Percentiles rank a stretch among this genome's conserved stretches.
phyloP scores from a whole-genome alignment of 768 basidiomycete species.

The Trametes gibbosa region DNA sequence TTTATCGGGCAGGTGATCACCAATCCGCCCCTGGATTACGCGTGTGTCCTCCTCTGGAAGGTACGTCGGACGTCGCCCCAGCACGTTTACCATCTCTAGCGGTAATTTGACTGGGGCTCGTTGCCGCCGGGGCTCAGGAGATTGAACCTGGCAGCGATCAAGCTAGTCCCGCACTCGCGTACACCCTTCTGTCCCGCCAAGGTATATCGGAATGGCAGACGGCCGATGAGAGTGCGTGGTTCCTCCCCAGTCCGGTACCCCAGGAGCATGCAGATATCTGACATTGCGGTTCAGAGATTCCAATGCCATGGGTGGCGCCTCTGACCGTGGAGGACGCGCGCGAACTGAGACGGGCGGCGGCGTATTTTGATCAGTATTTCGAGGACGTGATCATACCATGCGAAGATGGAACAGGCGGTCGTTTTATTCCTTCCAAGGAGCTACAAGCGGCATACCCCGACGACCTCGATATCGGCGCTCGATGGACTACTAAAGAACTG shows the following conservation, averaged over 20 bases:
- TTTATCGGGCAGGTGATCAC: constrained; percentile 2
- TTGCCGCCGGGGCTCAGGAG: no score
- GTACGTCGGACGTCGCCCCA: constrained; percentile 15
- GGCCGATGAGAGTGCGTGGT: no score
- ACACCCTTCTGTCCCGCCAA: no score
- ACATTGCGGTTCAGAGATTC: constrained; percentile 34
- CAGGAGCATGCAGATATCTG: no score
- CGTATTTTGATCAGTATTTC: constrained; percentile 36
- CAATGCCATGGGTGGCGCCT: constrained; percentile 19
- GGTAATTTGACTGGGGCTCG: no score
- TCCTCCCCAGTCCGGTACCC: no score
- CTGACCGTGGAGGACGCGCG: constrained; percentile 21
- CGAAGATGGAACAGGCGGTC: constrained; percentile 23
- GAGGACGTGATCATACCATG: constrained; percentile 30
- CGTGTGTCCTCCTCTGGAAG: constrained; percentile 28
- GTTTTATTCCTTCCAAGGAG: constrained; percentile 43
- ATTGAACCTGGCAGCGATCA: no score
- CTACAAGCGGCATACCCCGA: constrained; percentile 44
- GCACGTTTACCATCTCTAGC: no score
- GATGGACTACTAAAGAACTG: constrained; percentile 27
- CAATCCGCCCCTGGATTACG: neutral
- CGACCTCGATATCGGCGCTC: constrained; percentile 38
- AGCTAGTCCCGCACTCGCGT: no score
- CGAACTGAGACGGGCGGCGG: constrained; percentile 27
- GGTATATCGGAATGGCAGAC: no score